phyloP scores from a whole-genome alignment of 129 eudicot species.

The Tagetes erecta region DNA sequence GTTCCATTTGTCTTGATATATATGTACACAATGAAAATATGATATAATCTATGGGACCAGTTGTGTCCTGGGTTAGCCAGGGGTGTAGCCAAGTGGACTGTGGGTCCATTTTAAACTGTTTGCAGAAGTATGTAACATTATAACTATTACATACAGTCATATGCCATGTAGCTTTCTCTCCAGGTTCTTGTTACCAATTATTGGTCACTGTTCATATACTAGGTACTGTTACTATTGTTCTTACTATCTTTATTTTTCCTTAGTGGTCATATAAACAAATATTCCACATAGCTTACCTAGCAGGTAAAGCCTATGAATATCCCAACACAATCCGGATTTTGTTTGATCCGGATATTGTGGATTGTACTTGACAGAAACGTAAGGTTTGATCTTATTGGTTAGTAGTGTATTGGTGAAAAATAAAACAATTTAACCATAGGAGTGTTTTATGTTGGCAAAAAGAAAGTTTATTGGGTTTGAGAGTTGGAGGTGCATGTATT shows the following conservation, averaged over 20 bases:
- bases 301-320: too few species aligned
- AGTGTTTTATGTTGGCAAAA: neutral
- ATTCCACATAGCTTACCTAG: too few species aligned
- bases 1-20: slow-evolving; percentile 13
- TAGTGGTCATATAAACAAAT: too few species aligned
- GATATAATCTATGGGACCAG: neutral
- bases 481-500: slow-evolving; percentile 10
- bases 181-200: neutral
- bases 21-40: neutral
- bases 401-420: neutral
- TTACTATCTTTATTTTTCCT: too few species aligned
- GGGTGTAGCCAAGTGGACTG: slow-evolving; percentile 7
- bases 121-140: neutral
- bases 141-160: neutral
- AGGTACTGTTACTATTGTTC: too few species aligned
- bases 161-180: neutral
- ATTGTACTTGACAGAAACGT: too few species aligned
- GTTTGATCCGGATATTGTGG: too few species aligned
- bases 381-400: neutral
- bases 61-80: slow-evolving; percentile 16
- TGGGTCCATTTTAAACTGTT: slow-evolving; percentile 9
- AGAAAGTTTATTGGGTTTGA: too few species aligned
- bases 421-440: neutral
- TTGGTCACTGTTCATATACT: neutral
- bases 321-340: too few species aligned